These are phyloP conservation scores for Fusarium duplospermum DNA, from an alignment of 2,329 filamentous ascomycete genomes.

Conservation along the genomic window DNA sequence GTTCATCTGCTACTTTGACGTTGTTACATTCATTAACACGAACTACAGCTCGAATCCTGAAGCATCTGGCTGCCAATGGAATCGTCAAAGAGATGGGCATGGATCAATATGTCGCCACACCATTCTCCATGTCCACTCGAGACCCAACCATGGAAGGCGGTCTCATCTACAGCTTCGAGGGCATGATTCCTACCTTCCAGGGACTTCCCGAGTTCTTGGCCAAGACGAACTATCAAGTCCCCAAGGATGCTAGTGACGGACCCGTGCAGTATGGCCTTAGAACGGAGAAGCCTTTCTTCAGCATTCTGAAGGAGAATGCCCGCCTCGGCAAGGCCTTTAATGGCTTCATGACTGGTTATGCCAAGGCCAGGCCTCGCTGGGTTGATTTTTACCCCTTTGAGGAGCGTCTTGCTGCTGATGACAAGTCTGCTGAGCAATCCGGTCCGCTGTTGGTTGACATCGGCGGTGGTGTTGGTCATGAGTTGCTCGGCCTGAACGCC, in stretches of 20 bases:
- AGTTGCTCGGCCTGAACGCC: constrained; percentile 1
- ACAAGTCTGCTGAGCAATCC: neutral
- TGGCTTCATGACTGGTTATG: constrained; percentile 51
- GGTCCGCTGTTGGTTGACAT: constrained; percentile 26
- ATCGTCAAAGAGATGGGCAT: constrained; percentile 18
- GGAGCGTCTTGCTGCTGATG: constrained; percentile 12
- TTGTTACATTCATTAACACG: neutral
- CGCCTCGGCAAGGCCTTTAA: constrained; percentile 47
- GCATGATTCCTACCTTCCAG: constrained; percentile 34
- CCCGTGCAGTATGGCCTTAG: constrained; percentile 29
- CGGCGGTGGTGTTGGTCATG: constrained; percentile 23
- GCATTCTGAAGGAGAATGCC: constrained; percentile 45
- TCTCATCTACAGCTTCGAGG: constrained; percentile 33
- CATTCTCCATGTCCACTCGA: constrained; percentile 21
- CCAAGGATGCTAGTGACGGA: constrained; percentile 40
- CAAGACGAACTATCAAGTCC: constrained; percentile 49
- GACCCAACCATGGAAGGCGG: constrained; percentile 23
- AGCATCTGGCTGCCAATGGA: constrained; percentile 18
- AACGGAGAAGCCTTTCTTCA: constrained; percentile 48
- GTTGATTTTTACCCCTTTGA: constrained; percentile 37
- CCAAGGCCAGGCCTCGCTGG: constrained; percentile 50
- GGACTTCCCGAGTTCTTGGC: constrained; percentile 49
- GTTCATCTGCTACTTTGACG: neutral
- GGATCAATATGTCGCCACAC: constrained; percentile 6
- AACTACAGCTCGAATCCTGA: constrained; percentile 10